These are phyloP conservation scores for Daedaleopsis nitida DNA, from an alignment of 768 basidiomycete species.

Conservation along the genomic window DNA sequence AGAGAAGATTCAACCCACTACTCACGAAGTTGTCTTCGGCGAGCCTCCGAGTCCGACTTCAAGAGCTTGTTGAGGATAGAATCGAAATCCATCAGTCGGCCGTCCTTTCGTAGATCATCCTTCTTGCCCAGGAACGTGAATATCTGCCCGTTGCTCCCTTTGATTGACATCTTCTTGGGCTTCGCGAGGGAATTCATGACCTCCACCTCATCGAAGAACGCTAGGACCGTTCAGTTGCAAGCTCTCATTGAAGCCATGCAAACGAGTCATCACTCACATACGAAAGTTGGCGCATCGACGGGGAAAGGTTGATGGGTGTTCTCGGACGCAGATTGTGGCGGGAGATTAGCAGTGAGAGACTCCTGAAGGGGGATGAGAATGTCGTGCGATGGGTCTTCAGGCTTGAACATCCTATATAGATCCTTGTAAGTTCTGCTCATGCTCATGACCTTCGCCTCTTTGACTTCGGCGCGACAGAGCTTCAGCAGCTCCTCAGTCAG, in stretches of 20 bases:
- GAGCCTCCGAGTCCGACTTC: conserved; percentile 91
- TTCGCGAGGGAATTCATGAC: conserved; percentile 91
- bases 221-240: conserved; percentile 40
- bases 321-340: conserved; percentile 64
- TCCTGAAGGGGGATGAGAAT: conserved; percentile 92
- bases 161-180: conserved; percentile 88
- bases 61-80: conserved; percentile 96
- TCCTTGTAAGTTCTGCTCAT: conserved; percentile 54
- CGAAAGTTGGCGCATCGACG: conserved; percentile 63
- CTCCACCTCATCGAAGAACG: conserved; percentile 79
- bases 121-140: conserved; percentile 97
- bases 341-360: conserved; percentile 87
- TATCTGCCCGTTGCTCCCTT: conserved; percentile 75
- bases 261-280: conserved; percentile 36
- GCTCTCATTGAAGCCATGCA: not conserved
- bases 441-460: conserved; percentile 44
- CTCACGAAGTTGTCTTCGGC: conserved; percentile 87
- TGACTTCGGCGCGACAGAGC: conserved; percentile 60
- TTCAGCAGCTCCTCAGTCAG: conserved; percentile 74
- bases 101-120: conserved; percentile 97
- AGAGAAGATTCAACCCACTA: conserved; percentile 12
- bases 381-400: conserved; percentile 45
- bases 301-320: conserved; percentile 84
- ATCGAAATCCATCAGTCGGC: conserved; percentile 97
- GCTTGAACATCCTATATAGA: conserved; percentile 44